Conservation (phyloP, 2,329 filamentous ascomycete genomes). For the Hirsutella thompsonii region DNA sequence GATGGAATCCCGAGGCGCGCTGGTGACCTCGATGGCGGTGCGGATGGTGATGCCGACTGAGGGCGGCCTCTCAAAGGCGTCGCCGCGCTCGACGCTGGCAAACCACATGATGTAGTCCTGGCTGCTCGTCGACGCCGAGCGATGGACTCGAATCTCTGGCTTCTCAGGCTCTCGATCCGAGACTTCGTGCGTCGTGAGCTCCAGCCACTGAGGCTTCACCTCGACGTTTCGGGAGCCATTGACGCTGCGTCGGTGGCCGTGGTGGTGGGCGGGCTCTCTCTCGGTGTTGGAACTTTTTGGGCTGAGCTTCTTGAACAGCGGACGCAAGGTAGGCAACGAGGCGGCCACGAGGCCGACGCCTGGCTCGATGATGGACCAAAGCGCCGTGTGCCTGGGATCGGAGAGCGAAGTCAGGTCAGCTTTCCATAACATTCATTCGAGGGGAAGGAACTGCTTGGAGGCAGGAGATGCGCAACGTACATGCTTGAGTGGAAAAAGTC, state of each 20-base stretch:
- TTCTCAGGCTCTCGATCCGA: not conserved
- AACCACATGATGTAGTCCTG: not conserved
- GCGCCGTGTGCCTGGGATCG: constrained; percentile 2
- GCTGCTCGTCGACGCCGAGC: not conserved
- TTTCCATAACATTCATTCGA: not conserved
- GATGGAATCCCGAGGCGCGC: not conserved
- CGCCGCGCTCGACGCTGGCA: not conserved
- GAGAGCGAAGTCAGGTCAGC: not conserved
- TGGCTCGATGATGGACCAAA: constrained; percentile 4
- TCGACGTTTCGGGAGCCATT: not conserved
- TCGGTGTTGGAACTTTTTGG: not conserved
- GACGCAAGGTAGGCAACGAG: constrained; percentile 4
- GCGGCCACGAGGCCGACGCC: constrained; percentile 3
- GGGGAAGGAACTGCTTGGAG: not conserved
- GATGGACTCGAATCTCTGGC: not conserved
- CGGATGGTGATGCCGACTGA: constrained; percentile 1
- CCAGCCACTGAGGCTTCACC: constrained; percentile 1
- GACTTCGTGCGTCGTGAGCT: not conserved
- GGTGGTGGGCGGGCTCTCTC: not conserved
- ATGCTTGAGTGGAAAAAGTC: constrained; percentile 1
- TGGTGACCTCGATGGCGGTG: constrained; percentile 3
- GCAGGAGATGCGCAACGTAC: not conserved
- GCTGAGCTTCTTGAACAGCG: constrained; percentile 1
- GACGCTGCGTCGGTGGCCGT: not conserved
- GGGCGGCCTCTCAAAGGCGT: not conserved